Percentiles rank a stretch among this genome's conserved stretches.
Conservation (phyloP, 176 grass and related monocot genomes). For the Guadua angustifolia region DNA sequence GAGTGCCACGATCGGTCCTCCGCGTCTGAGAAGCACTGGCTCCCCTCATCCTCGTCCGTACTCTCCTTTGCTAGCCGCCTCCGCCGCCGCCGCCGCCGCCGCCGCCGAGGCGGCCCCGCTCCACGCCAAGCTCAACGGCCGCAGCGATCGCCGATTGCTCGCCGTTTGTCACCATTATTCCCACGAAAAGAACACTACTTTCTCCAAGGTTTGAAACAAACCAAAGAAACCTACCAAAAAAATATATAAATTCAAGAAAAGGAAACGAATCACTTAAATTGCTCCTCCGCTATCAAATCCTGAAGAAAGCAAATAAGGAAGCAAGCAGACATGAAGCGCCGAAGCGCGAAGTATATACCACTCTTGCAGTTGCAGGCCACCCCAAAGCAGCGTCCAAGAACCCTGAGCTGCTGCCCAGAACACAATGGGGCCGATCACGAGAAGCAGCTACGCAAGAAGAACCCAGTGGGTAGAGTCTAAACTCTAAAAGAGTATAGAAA, state of each 20-base stretch:
- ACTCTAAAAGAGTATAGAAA: not conserved
- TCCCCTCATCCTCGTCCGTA: constrained; percentile 49
- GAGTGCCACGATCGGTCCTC: constrained; percentile 72
- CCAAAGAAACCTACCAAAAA: not conserved
- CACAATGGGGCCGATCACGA: constrained; percentile 52
- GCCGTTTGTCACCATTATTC: constrained; percentile 41
- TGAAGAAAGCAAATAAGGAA: constrained; percentile 21
- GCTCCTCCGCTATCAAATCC: constrained; percentile 20
- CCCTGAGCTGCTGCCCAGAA: not conserved
- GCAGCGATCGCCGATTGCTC: constrained; percentile 34
- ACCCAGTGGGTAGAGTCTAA: constrained; percentile 12
- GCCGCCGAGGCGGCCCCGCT: constrained; percentile 27
- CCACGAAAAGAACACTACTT: not conserved
- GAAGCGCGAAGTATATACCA: constrained; percentile 48
- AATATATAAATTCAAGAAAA: constrained; percentile 2
- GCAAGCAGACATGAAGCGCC: constrained; percentile 40
- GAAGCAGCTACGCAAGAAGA: constrained; percentile 28
- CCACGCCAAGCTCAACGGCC: constrained; percentile 26
- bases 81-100: not conserved
- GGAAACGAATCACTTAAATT: constrained; percentile 32
- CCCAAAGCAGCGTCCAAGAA: constrained; percentile 6
- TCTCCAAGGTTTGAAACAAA: not conserved
- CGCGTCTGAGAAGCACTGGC: constrained; percentile 76
- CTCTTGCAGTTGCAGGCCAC: not conserved
- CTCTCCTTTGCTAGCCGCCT: constrained; percentile 18